Base-by-base conservation (phyloP, 768 basidiomycete species). In the Sporobolomyces phaffii region DNA sequence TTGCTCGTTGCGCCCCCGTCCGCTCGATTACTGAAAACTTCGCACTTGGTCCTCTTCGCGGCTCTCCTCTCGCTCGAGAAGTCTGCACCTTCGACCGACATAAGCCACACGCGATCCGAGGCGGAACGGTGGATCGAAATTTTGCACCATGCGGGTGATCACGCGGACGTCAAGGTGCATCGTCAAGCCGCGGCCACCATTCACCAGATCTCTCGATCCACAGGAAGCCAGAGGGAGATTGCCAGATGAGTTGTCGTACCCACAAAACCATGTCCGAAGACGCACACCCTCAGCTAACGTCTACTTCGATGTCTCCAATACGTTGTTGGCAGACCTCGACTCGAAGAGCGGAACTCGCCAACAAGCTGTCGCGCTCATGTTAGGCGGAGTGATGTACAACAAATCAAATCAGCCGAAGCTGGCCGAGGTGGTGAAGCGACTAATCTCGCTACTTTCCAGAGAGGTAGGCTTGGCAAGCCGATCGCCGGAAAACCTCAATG, bases 201-300 rank as follows among this genome's bases (percentile, higher is more conserved):
- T 15, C 13, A 7, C 9, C 17, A 40, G 1, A 48, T 72, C 2
- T 58, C 65, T 10, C 4, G 4, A 3, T 15, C 43, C 1, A 14
- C 24, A 4, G 54, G 45, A 5, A 62, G 71, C 33, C 4, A 24
- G 5, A 3, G 1, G 26, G 81, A 84, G 63, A 80, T 92, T 44
- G 77, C 81, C 73, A 91, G 87, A 91, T 94, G 78, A 82, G 91
- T 85, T 50, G n/a, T n/a, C n/a, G n/a, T n/a, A n/a, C n/a, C n/a
- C n/a, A n/a, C n/a, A n/a, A n/a, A n/a, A n/a, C n/a, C n/a, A n/a
- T n/a, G n/a, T n/a, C n/a, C n/a, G n/a, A n/a, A n/a, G n/a, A n/a
- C n/a, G n/a, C n/a, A n/a, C n/a, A n/a, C n/a, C n/a, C n/a, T n/a
- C n/a, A n/a, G n/a, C n/a, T n/a, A n/a, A n/a, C n/a, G n/a, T n/a